A percentile compares a stretch with the other conserved stretches of the same genome.
These are phyloP conservation scores for Drechslerella stenobrocha DNA, from an alignment of 2,329 filamentous ascomycete species.

Conservation along the genomic window DNA sequence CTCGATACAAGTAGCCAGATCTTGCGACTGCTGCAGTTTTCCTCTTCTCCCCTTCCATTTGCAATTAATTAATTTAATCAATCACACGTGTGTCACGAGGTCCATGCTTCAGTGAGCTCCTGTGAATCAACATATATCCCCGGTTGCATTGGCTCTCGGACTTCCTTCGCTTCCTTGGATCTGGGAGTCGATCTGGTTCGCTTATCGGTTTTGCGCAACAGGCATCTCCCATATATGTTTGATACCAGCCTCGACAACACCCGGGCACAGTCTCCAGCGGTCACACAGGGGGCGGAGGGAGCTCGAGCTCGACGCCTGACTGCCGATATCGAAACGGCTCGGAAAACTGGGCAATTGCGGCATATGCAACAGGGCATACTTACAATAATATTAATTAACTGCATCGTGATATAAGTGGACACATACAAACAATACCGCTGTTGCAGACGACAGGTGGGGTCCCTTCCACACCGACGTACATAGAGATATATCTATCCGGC, in stretches of 20 bases:
- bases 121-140: constrained; percentile 9
- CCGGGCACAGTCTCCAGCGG: too few relatives aligned
- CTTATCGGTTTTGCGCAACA: constrained; percentile 48
- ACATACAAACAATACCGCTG: background rate
- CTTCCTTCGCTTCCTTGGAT: constrained; percentile 49
- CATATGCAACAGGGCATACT: background rate
- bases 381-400: background rate
- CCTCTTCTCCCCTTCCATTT: constrained; percentile 12
- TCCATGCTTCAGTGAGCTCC: constrained; percentile 28
- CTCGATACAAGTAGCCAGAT: constrained; percentile 30
- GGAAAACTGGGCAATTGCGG: background rate
- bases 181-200: constrained; percentile 48
- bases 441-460: background rate
- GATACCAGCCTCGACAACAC: background rate
- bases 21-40: constrained; percentile 34
- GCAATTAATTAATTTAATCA: constrained; percentile 23
- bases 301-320: background rate
- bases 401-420: background rate
- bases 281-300: background rate
- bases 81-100: constrained; percentile 13
- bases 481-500: background rate
- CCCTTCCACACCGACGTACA: background rate
- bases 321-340: background rate
- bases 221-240: constrained; percentile 7
- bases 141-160: constrained; percentile 33